Evolutionary conservation across 2,329 filamentous ascomycete genomes (phyloP).

Genomic region (Neopestalotiopsis clavispora): DNA sequence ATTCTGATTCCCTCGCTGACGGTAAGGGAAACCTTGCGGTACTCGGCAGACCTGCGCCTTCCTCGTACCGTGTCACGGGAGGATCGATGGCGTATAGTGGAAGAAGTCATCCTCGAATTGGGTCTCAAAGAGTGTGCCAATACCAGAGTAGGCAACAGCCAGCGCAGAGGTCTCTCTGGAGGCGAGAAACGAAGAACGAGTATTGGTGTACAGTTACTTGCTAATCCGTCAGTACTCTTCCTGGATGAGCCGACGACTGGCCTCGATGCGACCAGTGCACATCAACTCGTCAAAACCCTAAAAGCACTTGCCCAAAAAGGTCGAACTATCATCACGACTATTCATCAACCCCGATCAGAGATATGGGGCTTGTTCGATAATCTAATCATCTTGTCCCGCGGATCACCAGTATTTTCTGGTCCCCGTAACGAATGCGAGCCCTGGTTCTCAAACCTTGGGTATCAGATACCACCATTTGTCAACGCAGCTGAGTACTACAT

Average conservation of each 20-base stretch:
- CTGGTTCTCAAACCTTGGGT: constrained; percentile 67
- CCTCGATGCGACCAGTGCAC: constrained; percentile 77
- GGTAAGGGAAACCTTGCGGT: constrained; percentile 75
- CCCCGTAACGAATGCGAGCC: constrained; percentile 59
- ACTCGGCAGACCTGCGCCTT: constrained; percentile 74
- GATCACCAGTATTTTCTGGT: constrained; percentile 72
- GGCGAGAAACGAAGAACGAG: constrained; percentile 79
- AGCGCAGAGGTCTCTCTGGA: constrained; percentile 77
- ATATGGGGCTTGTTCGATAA: constrained; percentile 81
- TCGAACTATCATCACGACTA: constrained; percentile 73
- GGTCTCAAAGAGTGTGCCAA: constrained; percentile 79
- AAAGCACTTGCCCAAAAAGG: constrained; percentile 71
- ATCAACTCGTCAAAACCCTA: constrained; percentile 72
- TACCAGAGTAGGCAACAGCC: constrained; percentile 73
- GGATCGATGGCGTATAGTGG: constrained; percentile 68
- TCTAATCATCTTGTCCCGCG: constrained; percentile 70
- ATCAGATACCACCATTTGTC: constrained; percentile 70
- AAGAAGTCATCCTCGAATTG: constrained; percentile 77
- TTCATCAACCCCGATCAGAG: constrained; percentile 79
- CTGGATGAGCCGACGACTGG: constrained; percentile 82
- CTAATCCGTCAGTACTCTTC: constrained; percentile 78
- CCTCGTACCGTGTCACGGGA: constrained; percentile 63
- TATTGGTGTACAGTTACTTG: constrained; percentile 79
- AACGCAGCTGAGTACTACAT: constrained; percentile 81
- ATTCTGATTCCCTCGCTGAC: constrained; percentile 75